Evolutionary conservation across 306 rosid genomes (phyloP), one percentile per base, ranked within the genome.

Genomic region (Phaseolus lunatus): DNA sequence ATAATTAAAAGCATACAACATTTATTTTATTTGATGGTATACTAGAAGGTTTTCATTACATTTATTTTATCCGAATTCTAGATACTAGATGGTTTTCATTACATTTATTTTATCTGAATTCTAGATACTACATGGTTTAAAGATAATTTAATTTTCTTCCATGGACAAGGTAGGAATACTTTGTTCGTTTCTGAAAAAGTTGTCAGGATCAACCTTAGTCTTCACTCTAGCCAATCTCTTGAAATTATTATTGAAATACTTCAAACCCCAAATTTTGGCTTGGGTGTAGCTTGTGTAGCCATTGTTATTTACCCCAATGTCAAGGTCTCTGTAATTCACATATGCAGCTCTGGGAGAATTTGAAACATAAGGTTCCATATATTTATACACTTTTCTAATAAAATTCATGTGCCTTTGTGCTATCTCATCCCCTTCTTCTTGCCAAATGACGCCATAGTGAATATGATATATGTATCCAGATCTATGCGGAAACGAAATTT

Each of bases 211-310:
- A 35, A 81, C 77, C n/a, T 1, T 75, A 13, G 77, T 67, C 77
- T 81, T 81, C 29, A 81, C 77, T 0, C 0, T 27, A 37, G 72
- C 77, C 77, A 81, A 50, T 57, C 64, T 75, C 5, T 37, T 33
- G 41, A 81, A 81, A 49, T 81, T 75, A 58, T 75, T 75, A 7
- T 59, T 68, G 77, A 75, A 81, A 39, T 81, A 81, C 84, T 81
- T 75, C 5, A 35, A 1, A 67, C 84, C 84, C 84, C 81, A 81
- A 37, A 75, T 19, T 18, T 72, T 81, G 22, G 81, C 77, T 81
- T 75, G 35, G 9, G 13, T 0, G 9, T 81, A 81, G 41, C 84
- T 81, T 58, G 81, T 81, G 67, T 59, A 48, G 14, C 77, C 84
- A 11, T 56, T 58, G 11, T 56, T 81, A 19, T 74, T 81, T 7